Conservation (phyloP, 352 stramenopile genomes). For the Blastocystis sp. region DNA sequence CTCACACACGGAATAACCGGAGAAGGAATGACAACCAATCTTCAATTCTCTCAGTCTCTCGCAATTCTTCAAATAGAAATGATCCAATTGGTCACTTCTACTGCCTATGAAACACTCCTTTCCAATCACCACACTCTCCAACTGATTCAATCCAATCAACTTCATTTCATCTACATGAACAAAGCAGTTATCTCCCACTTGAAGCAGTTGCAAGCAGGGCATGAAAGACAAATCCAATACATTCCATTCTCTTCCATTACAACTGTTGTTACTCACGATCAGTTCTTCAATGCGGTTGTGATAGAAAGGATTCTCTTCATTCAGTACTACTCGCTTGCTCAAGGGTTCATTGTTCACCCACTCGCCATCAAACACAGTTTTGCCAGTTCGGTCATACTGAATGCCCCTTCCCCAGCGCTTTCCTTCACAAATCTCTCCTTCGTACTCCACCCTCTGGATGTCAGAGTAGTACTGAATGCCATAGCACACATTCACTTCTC, state of each 20-base stretch:
- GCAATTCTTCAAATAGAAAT: neutral
- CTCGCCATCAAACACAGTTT: neutral
- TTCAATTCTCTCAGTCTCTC: neutral
- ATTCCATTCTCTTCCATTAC: neutral
- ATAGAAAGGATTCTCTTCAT: neutral
- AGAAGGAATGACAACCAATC: neutral
- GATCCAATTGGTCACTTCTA: neutral
- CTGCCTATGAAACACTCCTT: neutral
- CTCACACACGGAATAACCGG: neutral
- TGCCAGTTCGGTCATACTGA: neutral
- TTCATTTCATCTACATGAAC: neutral
- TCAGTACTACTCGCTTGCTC: neutral
- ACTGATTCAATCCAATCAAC: neutral
- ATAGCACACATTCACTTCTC: no score
- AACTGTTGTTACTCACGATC: neutral
- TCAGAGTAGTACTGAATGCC: no score
- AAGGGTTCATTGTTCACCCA: neutral
- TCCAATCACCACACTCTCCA: neutral
- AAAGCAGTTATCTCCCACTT: neutral
- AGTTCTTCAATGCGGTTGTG: neutral
- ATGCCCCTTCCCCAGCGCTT: neutral
- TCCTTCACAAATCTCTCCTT: neutral
- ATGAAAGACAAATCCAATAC: neutral
- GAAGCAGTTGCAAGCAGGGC: neutral
- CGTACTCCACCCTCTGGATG: no score